Conservation (phyloP, 2,329 filamentous ascomycete genomes). For the Gyromitra esculenta region DNA sequence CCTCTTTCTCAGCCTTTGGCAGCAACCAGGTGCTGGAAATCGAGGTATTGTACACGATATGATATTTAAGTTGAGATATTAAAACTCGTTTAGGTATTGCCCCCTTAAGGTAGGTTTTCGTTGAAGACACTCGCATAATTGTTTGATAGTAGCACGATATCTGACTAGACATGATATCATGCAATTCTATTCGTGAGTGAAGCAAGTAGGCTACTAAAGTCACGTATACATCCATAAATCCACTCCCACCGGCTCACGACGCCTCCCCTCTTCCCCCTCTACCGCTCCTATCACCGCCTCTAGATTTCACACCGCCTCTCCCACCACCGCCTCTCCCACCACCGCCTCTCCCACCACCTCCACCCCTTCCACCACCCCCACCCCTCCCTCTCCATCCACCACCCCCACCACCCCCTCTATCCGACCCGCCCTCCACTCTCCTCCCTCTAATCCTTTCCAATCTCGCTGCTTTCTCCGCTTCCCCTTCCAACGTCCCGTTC, state of each 20-base stretch:
- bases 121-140: too few relatives aligned
- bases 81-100: too few relatives aligned
- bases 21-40: background rate
- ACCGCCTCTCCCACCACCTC: constrained; percentile 58
- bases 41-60: background rate
- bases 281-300: background rate
- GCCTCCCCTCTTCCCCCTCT: constrained; percentile 10
- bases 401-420: constrained; percentile 58
- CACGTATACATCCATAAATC: background rate
- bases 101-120: too few relatives aligned
- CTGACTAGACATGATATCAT: background rate
- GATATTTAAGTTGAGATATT: too few relatives aligned
- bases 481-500: constrained; percentile 67
- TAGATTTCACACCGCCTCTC: background rate
- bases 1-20: too few relatives aligned
- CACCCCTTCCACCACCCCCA: constrained; percentile 60
- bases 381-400: constrained; percentile 61
- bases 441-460: constrained; percentile 50
- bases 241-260: background rate
- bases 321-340: constrained; percentile 58
- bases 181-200: background rate
- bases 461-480: constrained; percentile 62
- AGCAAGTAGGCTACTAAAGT: constrained; percentile 1
- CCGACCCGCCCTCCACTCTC: constrained; percentile 57
- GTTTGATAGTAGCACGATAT: too few relatives aligned